Conservation (phyloP, 306 rosid genomes). For the Prunus campanulata region DNA sequence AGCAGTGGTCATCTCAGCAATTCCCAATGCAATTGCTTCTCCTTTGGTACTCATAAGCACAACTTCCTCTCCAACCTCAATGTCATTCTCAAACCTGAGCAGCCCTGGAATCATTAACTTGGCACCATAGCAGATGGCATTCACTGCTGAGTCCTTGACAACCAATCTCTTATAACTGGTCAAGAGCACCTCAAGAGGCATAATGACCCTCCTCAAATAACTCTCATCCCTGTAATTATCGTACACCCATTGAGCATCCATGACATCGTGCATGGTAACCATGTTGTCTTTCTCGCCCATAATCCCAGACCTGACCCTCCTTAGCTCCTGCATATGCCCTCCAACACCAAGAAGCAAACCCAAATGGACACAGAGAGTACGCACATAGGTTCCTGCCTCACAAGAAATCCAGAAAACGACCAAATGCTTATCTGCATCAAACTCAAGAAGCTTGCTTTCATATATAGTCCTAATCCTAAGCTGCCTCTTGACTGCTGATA, state of each 20-base stretch:
- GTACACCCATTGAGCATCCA: constrained; percentile 82
- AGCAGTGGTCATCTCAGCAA: constrained; percentile 87
- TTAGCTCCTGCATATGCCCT: constrained; percentile 83
- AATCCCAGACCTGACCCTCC: constrained; percentile 80
- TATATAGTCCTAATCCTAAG: constrained; percentile 83
- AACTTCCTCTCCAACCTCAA: constrained; percentile 76
- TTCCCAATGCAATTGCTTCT: constrained; percentile 79
- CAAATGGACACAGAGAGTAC: constrained; percentile 83
- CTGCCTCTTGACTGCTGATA: constrained; percentile 82
- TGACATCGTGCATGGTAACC: constrained; percentile 87
- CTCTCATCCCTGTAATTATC: constrained; percentile 66
- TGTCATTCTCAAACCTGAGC: constrained; percentile 75
- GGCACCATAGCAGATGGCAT: constrained; percentile 87
- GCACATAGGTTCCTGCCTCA: constrained; percentile 83
- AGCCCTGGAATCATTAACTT: constrained; percentile 86
- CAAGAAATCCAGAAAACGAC: constrained; percentile 76
- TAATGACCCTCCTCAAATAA: constrained; percentile 75
- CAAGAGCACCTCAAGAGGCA: constrained; percentile 72
- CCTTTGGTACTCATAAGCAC: constrained; percentile 87
- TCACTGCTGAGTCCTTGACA: constrained; percentile 83
- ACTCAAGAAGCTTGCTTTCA: constrained; percentile 89
- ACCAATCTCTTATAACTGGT: constrained; percentile 80
- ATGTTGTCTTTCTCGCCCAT: constrained; percentile 85
- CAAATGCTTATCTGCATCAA: constrained; percentile 59
- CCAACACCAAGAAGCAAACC: constrained; percentile 88